These are phyloP conservation scores for Musa balbisiana DNA, from an alignment of 202 grass and related monocot species.

Conservation along the genomic window DNA sequence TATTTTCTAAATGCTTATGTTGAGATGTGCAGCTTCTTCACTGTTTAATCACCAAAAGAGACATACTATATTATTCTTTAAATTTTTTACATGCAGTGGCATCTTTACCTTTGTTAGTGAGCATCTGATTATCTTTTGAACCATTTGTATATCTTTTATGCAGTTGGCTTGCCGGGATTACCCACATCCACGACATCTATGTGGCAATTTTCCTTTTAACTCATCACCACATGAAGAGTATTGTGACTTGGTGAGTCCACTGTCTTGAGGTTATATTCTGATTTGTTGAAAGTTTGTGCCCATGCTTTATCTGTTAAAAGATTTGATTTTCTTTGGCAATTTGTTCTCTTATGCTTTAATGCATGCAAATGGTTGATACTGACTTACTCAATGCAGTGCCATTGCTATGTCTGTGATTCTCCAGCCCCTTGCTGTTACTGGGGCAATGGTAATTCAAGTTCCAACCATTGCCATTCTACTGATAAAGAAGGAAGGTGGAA, in stretches of 20 bases:
- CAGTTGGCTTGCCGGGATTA: constrained; percentile 92
- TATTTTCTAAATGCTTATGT: too few species aligned
- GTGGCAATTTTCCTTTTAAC: constrained; percentile 57
- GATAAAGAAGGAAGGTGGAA: constrained; percentile 59
- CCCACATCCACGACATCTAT: constrained; percentile 82
- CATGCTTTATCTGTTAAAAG: neutral
- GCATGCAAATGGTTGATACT: constrained; percentile 7
- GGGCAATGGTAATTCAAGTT: constrained; percentile 29
- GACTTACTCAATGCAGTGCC: constrained; percentile 60
- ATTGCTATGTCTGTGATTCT: constrained; percentile 83
- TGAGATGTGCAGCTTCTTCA: too few species aligned
- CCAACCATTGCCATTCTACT: constrained; percentile 72
- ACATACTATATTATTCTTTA: too few species aligned
- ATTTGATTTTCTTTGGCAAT: neutral
- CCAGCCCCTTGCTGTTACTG: constrained; percentile 60
- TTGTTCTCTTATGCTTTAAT: neutral
- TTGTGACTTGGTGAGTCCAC: constrained; percentile 55
- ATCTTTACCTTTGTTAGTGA: neutral
- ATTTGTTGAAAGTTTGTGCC: neutral
- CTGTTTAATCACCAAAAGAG: too few species aligned
- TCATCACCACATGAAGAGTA: constrained; percentile 51
- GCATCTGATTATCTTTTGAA: neutral
- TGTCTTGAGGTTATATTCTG: too few species aligned
- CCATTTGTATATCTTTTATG: neutral
- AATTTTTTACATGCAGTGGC: neutral